Percentiles rank a stretch among this genome's conserved stretches.
Conservation (phyloP, 2,329 filamentous ascomycete species). For the Keithomyces neogunnii region DNA sequence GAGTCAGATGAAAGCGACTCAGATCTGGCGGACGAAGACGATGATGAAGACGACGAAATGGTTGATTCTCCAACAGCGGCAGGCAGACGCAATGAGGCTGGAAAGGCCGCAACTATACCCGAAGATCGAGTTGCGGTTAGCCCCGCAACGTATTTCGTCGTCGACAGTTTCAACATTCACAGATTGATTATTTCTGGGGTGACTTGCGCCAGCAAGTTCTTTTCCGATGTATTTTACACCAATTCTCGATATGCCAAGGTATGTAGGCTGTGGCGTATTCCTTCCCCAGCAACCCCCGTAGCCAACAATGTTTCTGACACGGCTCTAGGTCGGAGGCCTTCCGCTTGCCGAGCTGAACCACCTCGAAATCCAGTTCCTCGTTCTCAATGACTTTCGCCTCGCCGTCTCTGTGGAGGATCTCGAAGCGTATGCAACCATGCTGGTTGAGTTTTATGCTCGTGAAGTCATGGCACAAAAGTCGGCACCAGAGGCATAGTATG, state of each 20-base stretch:
- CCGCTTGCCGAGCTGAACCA: slow-evolving; percentile 91
- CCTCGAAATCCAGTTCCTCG: slow-evolving; percentile 87
- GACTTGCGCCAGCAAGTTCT: slow-evolving; percentile 98
- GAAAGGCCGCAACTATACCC: slow-evolving; percentile 12
- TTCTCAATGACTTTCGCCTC: slow-evolving; percentile 92
- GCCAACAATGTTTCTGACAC: slow-evolving; percentile 9
- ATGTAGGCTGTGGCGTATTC: slow-evolving; percentile 20
- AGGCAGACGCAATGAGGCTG: slow-evolving; percentile 13
- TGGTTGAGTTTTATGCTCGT: slow-evolving; percentile 93
- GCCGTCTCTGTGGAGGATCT: slow-evolving; percentile 90
- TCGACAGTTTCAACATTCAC: slow-evolving; percentile 98
- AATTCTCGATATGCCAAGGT: slow-evolving; percentile 99
- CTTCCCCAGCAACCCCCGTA: background rate
- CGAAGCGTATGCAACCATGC: slow-evolving; percentile 95
- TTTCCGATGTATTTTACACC: slow-evolving; percentile 97
- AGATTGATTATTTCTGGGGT: slow-evolving; percentile 93
- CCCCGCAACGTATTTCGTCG: slow-evolving; percentile 67
- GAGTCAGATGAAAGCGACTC: slow-evolving; percentile 38
- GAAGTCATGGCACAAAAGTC: slow-evolving; percentile 56
- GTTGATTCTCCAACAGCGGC: slow-evolving; percentile 18
- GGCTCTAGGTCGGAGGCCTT: slow-evolving; percentile 74
- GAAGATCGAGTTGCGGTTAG: slow-evolving; percentile 16
- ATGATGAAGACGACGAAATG: slow-evolving; percentile 29
- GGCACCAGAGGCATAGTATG: background rate
- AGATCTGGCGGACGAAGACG: slow-evolving; percentile 40